A percentile compares a stretch with the other conserved stretches of the same genome.
These are phyloP conservation scores for Epichloe coenophiala DNA, from an alignment of 2,329 filamentous ascomycete genomes.

Conservation along the genomic window DNA sequence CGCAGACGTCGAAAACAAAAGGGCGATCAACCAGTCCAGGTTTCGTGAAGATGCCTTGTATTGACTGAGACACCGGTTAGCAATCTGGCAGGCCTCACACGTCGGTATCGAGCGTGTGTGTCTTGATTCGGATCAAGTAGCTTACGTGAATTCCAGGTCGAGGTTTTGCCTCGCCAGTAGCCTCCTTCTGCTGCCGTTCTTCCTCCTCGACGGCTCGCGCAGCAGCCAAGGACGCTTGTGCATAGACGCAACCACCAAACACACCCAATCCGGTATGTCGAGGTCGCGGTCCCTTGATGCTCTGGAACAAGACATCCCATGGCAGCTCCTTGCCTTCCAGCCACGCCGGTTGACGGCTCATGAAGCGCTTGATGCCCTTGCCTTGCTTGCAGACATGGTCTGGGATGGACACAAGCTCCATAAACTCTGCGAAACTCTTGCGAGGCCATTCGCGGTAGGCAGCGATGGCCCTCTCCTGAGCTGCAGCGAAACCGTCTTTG, in stretches of 20 bases:
- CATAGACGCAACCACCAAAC: slow-evolving; percentile 25
- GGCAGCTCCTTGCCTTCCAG: slow-evolving; percentile 18
- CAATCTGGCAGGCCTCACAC: background rate
- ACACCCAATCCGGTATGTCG: slow-evolving; percentile 10
- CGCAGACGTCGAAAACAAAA: slow-evolving; percentile 36
- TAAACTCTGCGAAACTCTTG: slow-evolving; percentile 16
- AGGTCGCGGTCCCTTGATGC: slow-evolving; percentile 8
- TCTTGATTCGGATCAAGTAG: background rate
- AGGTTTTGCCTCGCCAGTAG: slow-evolving; percentile 3
- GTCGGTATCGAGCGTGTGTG: background rate
- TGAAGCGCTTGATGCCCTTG: slow-evolving; percentile 12
- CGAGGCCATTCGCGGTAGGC: slow-evolving; percentile 8
- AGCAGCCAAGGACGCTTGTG: slow-evolving; percentile 23
- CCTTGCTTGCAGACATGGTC: slow-evolving; percentile 1
- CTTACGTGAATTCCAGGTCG: slow-evolving; percentile 25
- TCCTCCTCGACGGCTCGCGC: slow-evolving; percentile 20
- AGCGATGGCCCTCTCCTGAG: background rate
- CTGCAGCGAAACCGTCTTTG: background rate
- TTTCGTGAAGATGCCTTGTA: slow-evolving; percentile 42
- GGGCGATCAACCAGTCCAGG: slow-evolving; percentile 33
- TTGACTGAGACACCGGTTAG: slow-evolving; percentile 24
- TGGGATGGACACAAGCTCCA: slow-evolving; percentile 15
- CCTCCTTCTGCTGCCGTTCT: slow-evolving; percentile 9
- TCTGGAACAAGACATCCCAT: slow-evolving; percentile 11
- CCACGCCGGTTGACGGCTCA: slow-evolving; percentile 22